phyloP scores from a whole-genome alignment of 2,329 filamentous ascomycete species.

The Trematosphaeria pertusa region DNA sequence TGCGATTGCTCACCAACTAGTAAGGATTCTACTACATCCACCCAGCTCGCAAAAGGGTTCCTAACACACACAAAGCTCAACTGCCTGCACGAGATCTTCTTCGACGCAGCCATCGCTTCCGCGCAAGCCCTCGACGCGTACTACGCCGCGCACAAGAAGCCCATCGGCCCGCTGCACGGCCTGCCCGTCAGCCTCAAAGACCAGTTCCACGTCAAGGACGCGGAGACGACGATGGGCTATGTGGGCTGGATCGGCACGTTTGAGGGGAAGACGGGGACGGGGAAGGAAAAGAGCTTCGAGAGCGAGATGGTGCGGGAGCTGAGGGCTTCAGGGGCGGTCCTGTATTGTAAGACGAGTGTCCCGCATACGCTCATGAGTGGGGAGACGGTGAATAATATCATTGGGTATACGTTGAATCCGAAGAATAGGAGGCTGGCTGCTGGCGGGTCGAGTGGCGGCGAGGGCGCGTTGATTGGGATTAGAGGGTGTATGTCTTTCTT shows the following conservation, averaged over 20 bases:
- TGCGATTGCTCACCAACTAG: constrained; percentile 59
- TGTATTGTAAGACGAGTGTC: constrained; percentile 66
- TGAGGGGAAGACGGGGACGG: constrained; percentile 61
- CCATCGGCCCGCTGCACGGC: constrained; percentile 55
- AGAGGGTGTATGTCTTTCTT: constrained; percentile 51
- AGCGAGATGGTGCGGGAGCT: constrained; percentile 66
- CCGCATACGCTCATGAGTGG: constrained; percentile 65
- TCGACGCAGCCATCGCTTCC: constrained; percentile 52
- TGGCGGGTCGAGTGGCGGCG: constrained; percentile 67
- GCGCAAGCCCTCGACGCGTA: constrained; percentile 53
- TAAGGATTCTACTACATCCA: constrained; percentile 20
- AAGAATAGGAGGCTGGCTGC: constrained; percentile 61
- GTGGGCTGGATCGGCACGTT: constrained; percentile 70
- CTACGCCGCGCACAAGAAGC: constrained; percentile 40
- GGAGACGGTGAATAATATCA: constrained; percentile 68
- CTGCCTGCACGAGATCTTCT: constrained; percentile 58
- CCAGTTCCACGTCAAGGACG: constrained; percentile 57
- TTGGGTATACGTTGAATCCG: constrained; percentile 64
- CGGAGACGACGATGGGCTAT: constrained; percentile 65
- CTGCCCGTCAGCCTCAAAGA: constrained; percentile 58
- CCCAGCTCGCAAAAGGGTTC: not conserved
- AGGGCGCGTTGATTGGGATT: constrained; percentile 64
- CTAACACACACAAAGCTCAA: constrained; percentile 24
- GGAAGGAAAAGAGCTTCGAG: constrained; percentile 61
- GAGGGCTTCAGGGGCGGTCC: constrained; percentile 59